Base-by-base conservation (phyloP, 139 green algal genomes). In the Chara braunii region DNA sequence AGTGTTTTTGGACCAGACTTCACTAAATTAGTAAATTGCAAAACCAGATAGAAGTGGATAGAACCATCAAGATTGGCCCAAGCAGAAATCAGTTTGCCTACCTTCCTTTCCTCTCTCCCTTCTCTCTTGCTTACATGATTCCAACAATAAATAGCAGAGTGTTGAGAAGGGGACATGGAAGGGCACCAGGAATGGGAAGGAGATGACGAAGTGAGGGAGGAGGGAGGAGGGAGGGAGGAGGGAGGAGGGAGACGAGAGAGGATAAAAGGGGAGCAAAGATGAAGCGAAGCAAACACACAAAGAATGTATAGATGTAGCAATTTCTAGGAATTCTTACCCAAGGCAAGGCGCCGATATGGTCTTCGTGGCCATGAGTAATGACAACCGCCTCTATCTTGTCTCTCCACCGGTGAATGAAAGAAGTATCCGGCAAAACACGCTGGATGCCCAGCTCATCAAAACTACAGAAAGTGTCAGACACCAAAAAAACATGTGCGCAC, bases 321-420 rank as follows among this genome's bases (percentile, higher is more conserved):
- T n/a, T n/a, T n/a, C n/a, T n/a, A n/a, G n/a, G n/a, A n/a, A n/a
- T 2, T 51, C 62, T 54, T 36, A 95, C 90, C 91, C 91, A 97
- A 5, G 91, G 89, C 68, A 97, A 61, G 9, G 91, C 91, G 2
- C 91, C 91, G 52, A 97, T 97, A 76, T 97, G 91, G 75, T 97
- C 91, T 67, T 97, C 91, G 75, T 97, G 91, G 2, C 89, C 91
- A 75, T 97, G 91, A 6, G 91, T 97, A 80, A 97, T 95, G 51
- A 97, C 72, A 2, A 97, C 74, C 28, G 90, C 93, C 76, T 99
- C 93, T 30, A 99, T 98, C 63, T 90, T 90, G 83, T 98, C 87
- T 33, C 72, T 74, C 93, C 93, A 99, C 51, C 91, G 76, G 23
- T 81, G 66, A 57, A 99, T 78, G 80, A 98, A 97, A 11, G 70